Evolutionary conservation across 1,139 yeast species (phyloP).

Genomic region (Hemisphaericaspora subhashii): DNA sequence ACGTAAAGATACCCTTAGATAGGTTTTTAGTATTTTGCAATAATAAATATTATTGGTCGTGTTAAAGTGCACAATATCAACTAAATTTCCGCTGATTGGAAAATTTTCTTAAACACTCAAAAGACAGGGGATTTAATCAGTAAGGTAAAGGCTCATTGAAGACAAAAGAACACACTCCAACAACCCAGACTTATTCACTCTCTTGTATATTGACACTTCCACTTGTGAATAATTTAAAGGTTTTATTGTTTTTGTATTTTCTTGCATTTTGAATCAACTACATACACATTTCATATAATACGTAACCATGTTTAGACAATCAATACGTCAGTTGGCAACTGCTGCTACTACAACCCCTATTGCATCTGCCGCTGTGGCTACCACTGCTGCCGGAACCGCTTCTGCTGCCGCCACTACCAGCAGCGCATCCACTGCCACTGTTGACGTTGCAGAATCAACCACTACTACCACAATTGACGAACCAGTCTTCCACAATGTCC

Average conservation of each 20-base stretch:
- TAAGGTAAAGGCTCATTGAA: no score
- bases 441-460: no score
- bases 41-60: background rate
- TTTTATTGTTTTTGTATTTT: background rate
- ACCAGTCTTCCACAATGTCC: conserved; percentile 25
- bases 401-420: background rate
- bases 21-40: no score
- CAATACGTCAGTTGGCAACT: conserved; percentile 36
- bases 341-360: conserved; percentile 17
- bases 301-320: conserved; percentile 26
- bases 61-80: background rate
- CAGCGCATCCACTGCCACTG: no score
- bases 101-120: background rate
- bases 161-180: background rate
- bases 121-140: background rate
- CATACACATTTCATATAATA: background rate
- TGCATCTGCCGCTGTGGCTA: background rate
- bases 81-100: background rate
- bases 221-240: background rate
- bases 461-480: conserved; percentile 3
- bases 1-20: no score
- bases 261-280: background rate
- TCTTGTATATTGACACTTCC: background rate
- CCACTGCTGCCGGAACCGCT: conserved; percentile 3
- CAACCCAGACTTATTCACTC: background rate